phyloP scores from a whole-genome alignment of 2,329 filamentous ascomycete species.

The Ambrosiella beaveri region DNA sequence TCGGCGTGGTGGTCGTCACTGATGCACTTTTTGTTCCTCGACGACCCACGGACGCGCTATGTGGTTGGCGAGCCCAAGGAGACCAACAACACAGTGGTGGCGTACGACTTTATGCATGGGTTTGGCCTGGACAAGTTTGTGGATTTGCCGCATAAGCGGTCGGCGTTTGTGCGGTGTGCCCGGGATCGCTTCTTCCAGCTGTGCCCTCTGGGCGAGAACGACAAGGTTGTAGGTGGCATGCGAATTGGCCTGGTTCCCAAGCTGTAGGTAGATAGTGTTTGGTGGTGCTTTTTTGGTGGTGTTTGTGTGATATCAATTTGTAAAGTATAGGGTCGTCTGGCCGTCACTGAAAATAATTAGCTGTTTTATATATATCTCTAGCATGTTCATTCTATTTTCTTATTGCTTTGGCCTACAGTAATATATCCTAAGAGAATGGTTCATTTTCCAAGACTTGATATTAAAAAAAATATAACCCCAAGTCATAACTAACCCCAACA shows the following conservation, averaged over 20 bases:
- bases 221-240: constrained; percentile 38
- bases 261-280: constrained; percentile 21
- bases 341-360: too few relatives aligned
- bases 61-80: constrained; percentile 56
- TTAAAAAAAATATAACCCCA: too few relatives aligned
- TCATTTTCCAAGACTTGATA: too few relatives aligned
- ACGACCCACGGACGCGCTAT: constrained; percentile 38
- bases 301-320: not conserved
- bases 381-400: too few relatives aligned
- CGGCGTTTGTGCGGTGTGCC: constrained; percentile 46
- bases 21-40: constrained; percentile 46
- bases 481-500: not conserved
- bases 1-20: constrained; percentile 44
- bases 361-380: too few relatives aligned
- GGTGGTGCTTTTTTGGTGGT: not conserved
- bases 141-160: constrained; percentile 55
- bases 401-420: too few relatives aligned
- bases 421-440: too few relatives aligned
- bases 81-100: constrained; percentile 50
- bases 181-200: constrained; percentile 55
- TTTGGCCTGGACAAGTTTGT: constrained; percentile 57
- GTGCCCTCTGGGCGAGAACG: constrained; percentile 38
- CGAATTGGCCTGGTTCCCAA: constrained; percentile 36
- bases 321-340: not conserved
- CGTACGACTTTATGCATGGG: constrained; percentile 59